Conservation (phyloP, 768 basidiomycete species). For the Panellus pusillus region DNA sequence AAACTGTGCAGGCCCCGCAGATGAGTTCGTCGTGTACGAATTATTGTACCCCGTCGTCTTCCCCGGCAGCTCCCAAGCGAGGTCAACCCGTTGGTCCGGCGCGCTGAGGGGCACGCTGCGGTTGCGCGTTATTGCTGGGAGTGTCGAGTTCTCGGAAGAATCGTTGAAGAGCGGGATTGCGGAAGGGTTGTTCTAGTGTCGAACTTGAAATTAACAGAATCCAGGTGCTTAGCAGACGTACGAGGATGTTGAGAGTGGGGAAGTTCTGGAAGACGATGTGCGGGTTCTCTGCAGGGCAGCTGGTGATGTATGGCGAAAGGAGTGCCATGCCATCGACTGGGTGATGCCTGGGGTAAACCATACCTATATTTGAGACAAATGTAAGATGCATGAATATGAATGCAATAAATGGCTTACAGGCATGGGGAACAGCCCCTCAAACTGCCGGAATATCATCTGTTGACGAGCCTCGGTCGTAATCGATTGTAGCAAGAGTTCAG, state of each 20-base stretch:
- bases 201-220: no score
- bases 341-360: constrained; percentile 59
- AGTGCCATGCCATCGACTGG: constrained; percentile 64
- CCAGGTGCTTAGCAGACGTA: constrained; percentile 22
- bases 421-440: constrained; percentile 62
- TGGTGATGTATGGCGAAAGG: constrained; percentile 50
- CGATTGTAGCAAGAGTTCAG: constrained; percentile 52
- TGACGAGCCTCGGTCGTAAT: constrained; percentile 66
- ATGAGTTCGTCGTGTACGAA: constrained; percentile 50
- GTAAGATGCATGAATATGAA: not conserved
- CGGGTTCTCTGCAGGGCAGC: constrained; percentile 55
- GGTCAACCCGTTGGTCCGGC: constrained; percentile 44
- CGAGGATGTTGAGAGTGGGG: constrained; percentile 51
- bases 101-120: constrained; percentile 44
- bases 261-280: constrained; percentile 54
- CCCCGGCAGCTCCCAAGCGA: constrained; percentile 58
- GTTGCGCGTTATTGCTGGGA: constrained; percentile 56
- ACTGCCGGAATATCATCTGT: constrained; percentile 65
- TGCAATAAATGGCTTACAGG: constrained; percentile 31
- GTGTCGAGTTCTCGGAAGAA: constrained; percentile 34
- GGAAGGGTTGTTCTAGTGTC: constrained; percentile 35
- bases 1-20: constrained; percentile 46
- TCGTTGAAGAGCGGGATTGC: constrained; percentile 27
- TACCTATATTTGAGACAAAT: constrained; percentile 19
- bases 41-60: constrained; percentile 49